Base-by-base conservation (phyloP, 2,329 filamentous ascomycete genomes). In the Endocalyx cinctus region DNA sequence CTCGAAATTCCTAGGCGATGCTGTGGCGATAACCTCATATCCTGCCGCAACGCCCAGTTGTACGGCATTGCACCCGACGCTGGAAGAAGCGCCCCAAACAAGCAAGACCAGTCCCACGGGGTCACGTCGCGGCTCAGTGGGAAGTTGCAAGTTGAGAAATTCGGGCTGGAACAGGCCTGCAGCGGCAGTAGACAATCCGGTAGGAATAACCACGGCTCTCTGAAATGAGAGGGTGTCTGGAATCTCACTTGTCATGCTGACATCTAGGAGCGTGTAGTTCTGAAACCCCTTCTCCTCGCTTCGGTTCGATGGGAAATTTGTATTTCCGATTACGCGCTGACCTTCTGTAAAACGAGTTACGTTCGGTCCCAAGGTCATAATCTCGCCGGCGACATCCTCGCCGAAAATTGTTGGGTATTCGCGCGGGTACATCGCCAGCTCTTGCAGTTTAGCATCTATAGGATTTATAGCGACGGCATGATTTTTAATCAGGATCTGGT, bases 31-130 rank as follows among this genome's bases (percentile, higher is more conserved):
- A 12, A 70, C 64, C 6, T 60, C 46, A 31, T 63, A 66, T 3
- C 67, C 67, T 6, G 60, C 56, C 2, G 57, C 57, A 3, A 48
- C 41, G 6, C 60, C 58, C 2, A 70, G 57, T 39, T 71, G 66
- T 8, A 69, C 57, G 4, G 60, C 63, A n/a, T 23, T 23, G 20
- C 20, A 8, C 8, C 20, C 20, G 20, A 23, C 20, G 20, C 20
- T 23, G 20, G 20, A 8, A 8, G 20, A 23, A n/a, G 8, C 20
- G 20, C 20, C 20, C 20, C 20, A 23, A n/a, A n/a, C n/a, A n/a
- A 23, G 20, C 8, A 23, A n/a, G 8, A 23, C 20, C 20, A n/a
- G 8, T n/a, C n/a, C 34, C 25, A 6, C 36, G 16, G 51, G 5
- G 25, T 30, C 10, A 33, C 25, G 10, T 29, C 14, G 8, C 8